phyloP scores from a whole-genome alignment of 371 early-diverging fungal species.

The Polyrhizophydium stewartii region DNA sequence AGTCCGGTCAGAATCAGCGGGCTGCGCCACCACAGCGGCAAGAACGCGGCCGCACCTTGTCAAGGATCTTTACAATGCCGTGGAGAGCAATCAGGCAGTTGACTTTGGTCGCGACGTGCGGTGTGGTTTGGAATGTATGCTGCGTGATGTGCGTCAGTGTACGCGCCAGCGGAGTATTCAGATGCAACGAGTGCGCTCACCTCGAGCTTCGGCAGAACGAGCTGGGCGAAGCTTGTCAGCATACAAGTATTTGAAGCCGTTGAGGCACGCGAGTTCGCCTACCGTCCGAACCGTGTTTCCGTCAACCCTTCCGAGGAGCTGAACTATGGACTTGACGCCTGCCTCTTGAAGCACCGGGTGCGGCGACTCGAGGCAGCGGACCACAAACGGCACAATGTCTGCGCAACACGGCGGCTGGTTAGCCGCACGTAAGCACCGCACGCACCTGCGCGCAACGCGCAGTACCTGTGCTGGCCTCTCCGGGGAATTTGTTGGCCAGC shows the following conservation, averaged over 20 bases:
- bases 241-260: no score
- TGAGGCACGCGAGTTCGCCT: no score
- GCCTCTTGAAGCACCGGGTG: not conserved
- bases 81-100: not conserved
- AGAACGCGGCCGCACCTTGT: not conserved
- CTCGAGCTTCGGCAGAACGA: constrained; percentile 3
- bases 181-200: constrained; percentile 1
- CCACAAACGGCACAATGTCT: constrained; percentile 1
- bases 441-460: not conserved
- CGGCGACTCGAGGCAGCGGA: not conserved
- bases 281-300: not conserved
- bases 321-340: not conserved
- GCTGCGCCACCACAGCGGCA: not conserved
- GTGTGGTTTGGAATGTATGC: not conserved
- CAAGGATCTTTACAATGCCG: not conserved
- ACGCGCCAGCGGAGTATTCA: not conserved
- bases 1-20: not conserved
- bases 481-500: not conserved
- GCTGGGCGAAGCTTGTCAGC: no score
- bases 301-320: not conserved
- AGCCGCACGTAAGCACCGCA: not conserved
- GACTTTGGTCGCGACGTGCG: not conserved
- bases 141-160: not conserved
- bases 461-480: no score
- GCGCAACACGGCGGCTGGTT: not conserved